Evolutionary conservation across 2,329 filamentous ascomycete species (phyloP).

Genomic region (Pseudogymnoascus sp.): DNA sequence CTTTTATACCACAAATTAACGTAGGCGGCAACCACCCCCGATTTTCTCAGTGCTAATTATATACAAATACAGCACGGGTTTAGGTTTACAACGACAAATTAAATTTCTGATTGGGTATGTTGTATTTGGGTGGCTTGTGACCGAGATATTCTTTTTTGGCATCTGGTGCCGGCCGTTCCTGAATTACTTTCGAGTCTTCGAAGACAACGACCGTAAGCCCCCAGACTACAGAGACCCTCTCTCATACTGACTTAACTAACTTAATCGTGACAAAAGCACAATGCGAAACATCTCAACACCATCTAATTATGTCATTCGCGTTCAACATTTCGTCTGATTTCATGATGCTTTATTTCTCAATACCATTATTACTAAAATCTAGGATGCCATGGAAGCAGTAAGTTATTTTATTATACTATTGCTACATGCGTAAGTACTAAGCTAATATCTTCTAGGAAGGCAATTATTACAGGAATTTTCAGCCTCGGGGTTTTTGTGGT

Average conservation of each 20-base stretch:
- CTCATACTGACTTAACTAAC: neutral
- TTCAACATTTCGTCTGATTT: slow-evolving; percentile 55
- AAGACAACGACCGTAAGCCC: slow-evolving; percentile 36
- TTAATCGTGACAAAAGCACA: slow-evolving; percentile 33
- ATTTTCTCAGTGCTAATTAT: neutral
- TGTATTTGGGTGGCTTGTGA: slow-evolving; percentile 39
- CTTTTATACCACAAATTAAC: slow-evolving; percentile 38
- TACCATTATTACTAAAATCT: slow-evolving; percentile 36
- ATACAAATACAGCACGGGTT: slow-evolving; percentile 24
- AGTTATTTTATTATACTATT: slow-evolving; percentile 11
- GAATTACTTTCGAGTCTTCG: slow-evolving; percentile 46
- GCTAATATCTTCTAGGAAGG: slow-evolving; percentile 40
- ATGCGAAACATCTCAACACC: slow-evolving; percentile 49
- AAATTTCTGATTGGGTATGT: slow-evolving; percentile 43
- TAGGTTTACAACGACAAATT: slow-evolving; percentile 42
- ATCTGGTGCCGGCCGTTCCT: slow-evolving; percentile 50
- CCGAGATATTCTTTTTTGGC: slow-evolving; percentile 42
- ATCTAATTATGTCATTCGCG: slow-evolving; percentile 50
- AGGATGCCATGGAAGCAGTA: slow-evolving; percentile 20
- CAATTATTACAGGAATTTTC: slow-evolving; percentile 42
- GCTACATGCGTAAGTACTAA: slow-evolving; percentile 36
- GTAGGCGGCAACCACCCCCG: slow-evolving; percentile 26
- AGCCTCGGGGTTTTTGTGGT: slow-evolving; percentile 41
- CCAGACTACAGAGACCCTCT: neutral
- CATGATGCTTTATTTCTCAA: slow-evolving; percentile 50